Evolutionary conservation across 305 asterid genomes (phyloP).

Genomic region (Fraxinus paxiana): DNA sequence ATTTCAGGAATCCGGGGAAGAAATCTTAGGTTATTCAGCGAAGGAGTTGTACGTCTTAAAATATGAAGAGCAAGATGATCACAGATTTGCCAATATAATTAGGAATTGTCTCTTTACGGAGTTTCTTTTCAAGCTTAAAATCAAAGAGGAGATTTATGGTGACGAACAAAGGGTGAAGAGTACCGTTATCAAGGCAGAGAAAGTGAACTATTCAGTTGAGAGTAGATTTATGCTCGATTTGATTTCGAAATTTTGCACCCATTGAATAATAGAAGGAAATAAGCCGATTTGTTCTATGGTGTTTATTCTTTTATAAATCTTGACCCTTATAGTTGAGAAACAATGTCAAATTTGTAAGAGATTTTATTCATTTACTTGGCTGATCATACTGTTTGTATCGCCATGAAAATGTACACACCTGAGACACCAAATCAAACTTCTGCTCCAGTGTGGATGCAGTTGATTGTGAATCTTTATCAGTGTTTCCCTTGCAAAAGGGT

Average conservation of each 20-base stretch:
- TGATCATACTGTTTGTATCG: constrained; percentile 10
- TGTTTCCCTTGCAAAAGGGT: not conserved
- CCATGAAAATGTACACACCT: not conserved
- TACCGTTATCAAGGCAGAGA: constrained; percentile 80
- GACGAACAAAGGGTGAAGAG: constrained; percentile 83
- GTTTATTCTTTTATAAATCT: constrained; percentile 9
- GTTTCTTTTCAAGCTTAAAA: constrained; percentile 62
- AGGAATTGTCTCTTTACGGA: constrained; percentile 57
- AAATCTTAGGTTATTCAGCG: constrained; percentile 78
- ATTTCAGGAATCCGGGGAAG: constrained; percentile 88
- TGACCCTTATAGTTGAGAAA: constrained; percentile 6
- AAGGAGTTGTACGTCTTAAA: constrained; percentile 65
- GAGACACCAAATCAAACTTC: not conserved
- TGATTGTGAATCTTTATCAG: not conserved
- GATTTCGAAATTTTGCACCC: constrained; percentile 32
- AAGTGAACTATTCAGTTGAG: constrained; percentile 61
- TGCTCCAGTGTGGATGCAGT: not conserved
- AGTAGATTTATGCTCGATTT: constrained; percentile 48
- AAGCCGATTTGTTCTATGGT: not conserved
- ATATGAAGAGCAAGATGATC: constrained; percentile 50
- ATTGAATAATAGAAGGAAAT: constrained; percentile 16
- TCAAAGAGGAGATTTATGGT: constrained; percentile 79
- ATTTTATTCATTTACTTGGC: constrained; percentile 7
- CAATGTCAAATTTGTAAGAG: not conserved
- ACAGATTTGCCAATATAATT: constrained; percentile 51